Evolutionary conservation across 352 stramenopile genomes (phyloP), one percentile per base, ranked within the genome.

Genomic region (Phytophthora quininea): DNA sequence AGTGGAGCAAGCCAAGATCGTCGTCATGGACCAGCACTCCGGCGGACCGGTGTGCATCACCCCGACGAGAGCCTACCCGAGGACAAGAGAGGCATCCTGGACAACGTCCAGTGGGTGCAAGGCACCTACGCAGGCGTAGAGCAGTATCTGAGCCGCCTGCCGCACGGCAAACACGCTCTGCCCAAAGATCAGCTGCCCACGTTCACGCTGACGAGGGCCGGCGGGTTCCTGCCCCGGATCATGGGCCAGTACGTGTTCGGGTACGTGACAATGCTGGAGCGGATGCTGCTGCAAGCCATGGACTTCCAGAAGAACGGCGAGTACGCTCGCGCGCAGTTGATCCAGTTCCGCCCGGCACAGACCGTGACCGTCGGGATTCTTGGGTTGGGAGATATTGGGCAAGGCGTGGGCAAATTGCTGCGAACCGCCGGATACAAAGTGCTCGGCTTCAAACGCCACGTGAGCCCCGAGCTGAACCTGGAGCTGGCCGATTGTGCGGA

Each of bases 221-320:
- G 85, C 32, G 85, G 85, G 1, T 74, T 91, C 60, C 78, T 58
- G 57, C 80, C 67, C 4, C 54, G 58, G 5, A 71, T 71, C 45
- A 91, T 93, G 79, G 82, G 71, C 19, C 82, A 93, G 62, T 93
- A 91, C 51, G 85, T 90, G 15, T 78, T 90, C 48, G 85, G 84
- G 37, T 85, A 64, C 15, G 69, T 73, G 24, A 76, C 88, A 4
- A 75, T 82, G 54, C 62, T 91, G 37, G 85, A 93, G 37, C 77
- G 85, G 31, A 86, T 86, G 67, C 73, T 93, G 33, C 68, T 90
- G 7, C 65, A 89, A 11, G 79, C 80, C 1, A 45, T 49, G 9
- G 57, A 71, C 10, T 79, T 80, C 31, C 82, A 93, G 54, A 42
- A 37, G 2, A 52, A 79, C 2, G 49, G 66, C 11, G 49, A 79